Percentiles rank a stretch among this genome's conserved stretches.
Conservation (phyloP, 176 grass and related monocot genomes). For the Hsuehochloa calcarea region DNA sequence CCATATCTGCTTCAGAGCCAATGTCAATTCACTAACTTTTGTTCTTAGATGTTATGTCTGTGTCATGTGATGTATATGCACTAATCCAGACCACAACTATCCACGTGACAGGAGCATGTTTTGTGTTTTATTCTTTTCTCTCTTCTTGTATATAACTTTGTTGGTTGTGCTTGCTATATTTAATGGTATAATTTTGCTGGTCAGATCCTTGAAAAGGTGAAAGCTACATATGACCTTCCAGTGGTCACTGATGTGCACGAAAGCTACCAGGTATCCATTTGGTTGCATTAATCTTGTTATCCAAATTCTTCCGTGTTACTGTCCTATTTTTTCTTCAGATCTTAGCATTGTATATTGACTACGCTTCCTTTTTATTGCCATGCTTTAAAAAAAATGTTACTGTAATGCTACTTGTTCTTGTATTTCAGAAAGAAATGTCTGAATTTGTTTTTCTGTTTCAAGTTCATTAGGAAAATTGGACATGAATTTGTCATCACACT, state of each 20-base stretch:
- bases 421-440: background rate
- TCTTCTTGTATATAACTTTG: background rate
- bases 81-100: background rate
- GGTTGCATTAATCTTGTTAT: background rate
- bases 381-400: background rate
- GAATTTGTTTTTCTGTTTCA: background rate
- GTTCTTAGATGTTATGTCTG: background rate
- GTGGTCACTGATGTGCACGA: constrained; percentile 94
- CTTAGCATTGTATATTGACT: background rate
- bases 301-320: background rate
- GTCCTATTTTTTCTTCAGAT: background rate
- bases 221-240: constrained; percentile 72
- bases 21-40: background rate
- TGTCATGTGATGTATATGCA: background rate
- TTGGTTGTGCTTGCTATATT: background rate
- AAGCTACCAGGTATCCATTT: constrained; percentile 69
- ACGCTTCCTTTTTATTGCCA: background rate
- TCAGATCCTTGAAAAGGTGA: constrained; percentile 97
- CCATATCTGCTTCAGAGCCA: background rate
- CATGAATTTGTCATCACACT: background rate
- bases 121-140: background rate
- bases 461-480: background rate
- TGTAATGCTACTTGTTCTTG: background rate
- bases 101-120: background rate
- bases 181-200: background rate